A percentile compares a stretch with the other conserved stretches of the same genome.
Evolutionary conservation across 805 yeast species (phyloP).

Genomic region (Saccharomycopsis sp.): DNA sequence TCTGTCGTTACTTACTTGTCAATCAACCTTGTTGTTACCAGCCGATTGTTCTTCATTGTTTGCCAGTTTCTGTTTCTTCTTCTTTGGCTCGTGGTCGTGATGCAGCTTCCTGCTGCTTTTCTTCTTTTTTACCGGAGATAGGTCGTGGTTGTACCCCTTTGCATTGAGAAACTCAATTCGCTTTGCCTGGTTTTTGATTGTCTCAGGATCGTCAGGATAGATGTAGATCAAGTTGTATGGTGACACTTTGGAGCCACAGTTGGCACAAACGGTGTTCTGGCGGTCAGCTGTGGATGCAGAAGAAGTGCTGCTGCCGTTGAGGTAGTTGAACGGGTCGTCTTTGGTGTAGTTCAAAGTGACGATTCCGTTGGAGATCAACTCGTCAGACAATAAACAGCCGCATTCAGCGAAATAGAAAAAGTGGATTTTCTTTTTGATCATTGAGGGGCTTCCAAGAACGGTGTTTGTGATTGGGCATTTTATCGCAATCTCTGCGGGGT

Average conservation of each 20-base stretch:
- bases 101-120: conserved; percentile 4
- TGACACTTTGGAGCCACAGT: conserved; percentile 9
- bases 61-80: neutral
- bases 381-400: conserved; percentile 19
- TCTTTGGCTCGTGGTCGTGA: neutral
- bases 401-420: conserved; percentile 22
- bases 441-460: neutral
- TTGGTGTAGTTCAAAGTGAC: conserved; percentile 6
- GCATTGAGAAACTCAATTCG: conserved; percentile 8
- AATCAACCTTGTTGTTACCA: no score
- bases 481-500: neutral
- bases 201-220: neutral
- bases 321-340: conserved; percentile 9
- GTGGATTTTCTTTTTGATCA: neutral
- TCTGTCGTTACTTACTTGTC: no score
- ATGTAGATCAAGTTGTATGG: conserved; percentile 15
- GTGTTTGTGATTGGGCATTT: conserved; percentile 14
- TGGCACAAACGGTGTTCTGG: conserved; percentile 8
- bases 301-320: neutral
- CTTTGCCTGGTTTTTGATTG: neutral
- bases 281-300: neutral
- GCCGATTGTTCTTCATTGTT: no score
- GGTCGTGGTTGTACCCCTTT: conserved; percentile 6
- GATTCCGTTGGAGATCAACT: conserved; percentile 6
- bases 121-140: conserved; percentile 4